Evolutionary conservation across 768 basidiomycete genomes (phyloP).

Genomic region (Leccinum subtestaceum): DNA sequence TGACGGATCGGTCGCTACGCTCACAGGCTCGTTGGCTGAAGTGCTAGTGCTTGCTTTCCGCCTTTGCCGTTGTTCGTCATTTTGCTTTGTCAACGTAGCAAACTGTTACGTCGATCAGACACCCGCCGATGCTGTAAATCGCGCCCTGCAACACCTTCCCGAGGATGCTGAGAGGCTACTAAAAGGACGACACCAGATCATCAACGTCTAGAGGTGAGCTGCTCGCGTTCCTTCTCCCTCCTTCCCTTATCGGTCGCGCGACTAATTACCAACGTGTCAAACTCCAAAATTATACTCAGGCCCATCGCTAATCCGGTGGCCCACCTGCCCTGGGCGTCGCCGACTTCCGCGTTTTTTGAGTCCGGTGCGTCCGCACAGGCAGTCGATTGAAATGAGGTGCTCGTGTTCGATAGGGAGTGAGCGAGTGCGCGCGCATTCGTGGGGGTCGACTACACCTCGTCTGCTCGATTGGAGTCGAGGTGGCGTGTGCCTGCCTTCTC

Average conservation of each 20-base stretch:
- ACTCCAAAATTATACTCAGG: background rate
- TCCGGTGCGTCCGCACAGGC: conserved; percentile 31
- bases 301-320: conserved; percentile 36
- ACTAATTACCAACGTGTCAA: background rate
- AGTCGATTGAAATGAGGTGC: conserved; percentile 40
- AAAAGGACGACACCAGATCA: conserved; percentile 38
- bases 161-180: conserved; percentile 41
- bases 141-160: conserved; percentile 36
- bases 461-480: too few relatives aligned
- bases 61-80: background rate
- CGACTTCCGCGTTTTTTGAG: conserved; percentile 40
- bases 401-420: conserved; percentile 39
- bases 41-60: too few relatives aligned
- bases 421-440: background rate
- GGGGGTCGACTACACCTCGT: background rate
- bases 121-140: conserved; percentile 28
- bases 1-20: background rate
- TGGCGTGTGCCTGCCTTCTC: too few relatives aligned
- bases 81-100: conserved; percentile 15
- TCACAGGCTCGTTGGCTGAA: background rate
- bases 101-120: conserved; percentile 46
- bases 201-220: conserved; percentile 41
- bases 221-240: background rate
- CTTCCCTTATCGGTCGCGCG: background rate
- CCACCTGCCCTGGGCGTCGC: conserved; percentile 37